These are phyloP conservation scores for Teratosphaeria nubilosa DNA, from an alignment of 2,329 filamentous ascomycete genomes.

Conservation along the genomic window DNA sequence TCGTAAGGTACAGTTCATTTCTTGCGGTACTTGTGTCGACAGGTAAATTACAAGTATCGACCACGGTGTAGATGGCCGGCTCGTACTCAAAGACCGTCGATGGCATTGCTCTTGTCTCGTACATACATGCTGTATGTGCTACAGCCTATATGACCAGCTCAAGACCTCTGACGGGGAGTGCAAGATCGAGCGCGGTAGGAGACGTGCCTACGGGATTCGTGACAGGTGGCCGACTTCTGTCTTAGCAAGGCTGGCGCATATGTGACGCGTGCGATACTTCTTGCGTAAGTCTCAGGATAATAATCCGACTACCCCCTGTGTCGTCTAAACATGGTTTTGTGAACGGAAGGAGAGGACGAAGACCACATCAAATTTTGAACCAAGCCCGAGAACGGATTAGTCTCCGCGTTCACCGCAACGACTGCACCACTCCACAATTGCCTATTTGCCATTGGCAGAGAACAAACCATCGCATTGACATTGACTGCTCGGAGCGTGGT, in stretches of 20 bases:
- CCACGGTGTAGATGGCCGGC: conserved; percentile 10
- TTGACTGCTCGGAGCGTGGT: background rate
- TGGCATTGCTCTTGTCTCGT: conserved; percentile 18
- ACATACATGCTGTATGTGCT: conserved; percentile 2
- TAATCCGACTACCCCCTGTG: no score
- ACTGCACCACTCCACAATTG: background rate
- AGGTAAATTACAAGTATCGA: conserved; percentile 21
- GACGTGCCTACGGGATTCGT: conserved; percentile 7
- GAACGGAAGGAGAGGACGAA: background rate
- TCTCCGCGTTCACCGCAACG: background rate
- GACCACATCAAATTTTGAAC: background rate
- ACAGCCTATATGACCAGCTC: conserved; percentile 16
- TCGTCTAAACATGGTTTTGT: background rate
- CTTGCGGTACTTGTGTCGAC: conserved; percentile 12
- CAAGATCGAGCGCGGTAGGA: conserved; percentile 23
- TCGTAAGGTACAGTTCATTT: background rate
- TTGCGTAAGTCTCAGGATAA: no score
- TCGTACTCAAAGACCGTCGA: conserved; percentile 25
- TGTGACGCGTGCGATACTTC: background rate
- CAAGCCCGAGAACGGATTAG: background rate
- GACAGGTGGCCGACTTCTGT: background rate
- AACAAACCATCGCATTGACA: background rate
- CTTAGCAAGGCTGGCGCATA: background rate
- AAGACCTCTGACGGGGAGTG: conserved; percentile 16
- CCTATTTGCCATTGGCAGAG: background rate